Conservation (phyloP, 208 protist species). For the Leishmania tarentolae region DNA sequence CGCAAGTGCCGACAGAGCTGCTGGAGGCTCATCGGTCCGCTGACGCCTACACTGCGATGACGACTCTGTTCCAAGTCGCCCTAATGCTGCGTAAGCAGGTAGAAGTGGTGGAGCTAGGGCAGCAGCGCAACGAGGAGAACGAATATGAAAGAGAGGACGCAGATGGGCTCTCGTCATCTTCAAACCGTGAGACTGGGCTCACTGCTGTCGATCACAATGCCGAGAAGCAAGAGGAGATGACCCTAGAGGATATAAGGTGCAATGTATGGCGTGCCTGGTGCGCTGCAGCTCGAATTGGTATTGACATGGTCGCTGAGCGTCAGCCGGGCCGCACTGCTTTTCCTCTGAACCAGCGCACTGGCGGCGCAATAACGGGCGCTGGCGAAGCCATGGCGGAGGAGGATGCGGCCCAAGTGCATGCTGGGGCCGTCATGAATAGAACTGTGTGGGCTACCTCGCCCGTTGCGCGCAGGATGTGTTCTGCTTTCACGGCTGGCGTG, state of each 20-base stretch:
- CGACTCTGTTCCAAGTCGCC: slow-evolving; percentile 68
- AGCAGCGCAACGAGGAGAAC: slow-evolving; percentile 6
- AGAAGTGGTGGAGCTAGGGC: slow-evolving; percentile 9
- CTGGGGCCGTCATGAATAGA: not conserved
- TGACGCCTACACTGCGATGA: slow-evolving; percentile 73
- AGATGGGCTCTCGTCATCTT: slow-evolving; percentile 5
- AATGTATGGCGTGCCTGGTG: slow-evolving; percentile 32
- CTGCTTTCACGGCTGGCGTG: slow-evolving; percentile 63
- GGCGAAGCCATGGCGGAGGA: slow-evolving; percentile 7
- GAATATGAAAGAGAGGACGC: slow-evolving; percentile 5
- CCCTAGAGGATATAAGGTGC: slow-evolving; percentile 4
- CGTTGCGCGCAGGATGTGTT: slow-evolving; percentile 10
- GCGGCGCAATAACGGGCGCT: not conserved
- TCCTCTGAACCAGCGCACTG: slow-evolving; percentile 22
- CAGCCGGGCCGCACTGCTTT: slow-evolving; percentile 19
- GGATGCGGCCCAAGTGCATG: not conserved
- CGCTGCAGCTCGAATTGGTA: slow-evolving; percentile 26
- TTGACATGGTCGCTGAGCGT: slow-evolving; percentile 15
- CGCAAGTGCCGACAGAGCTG: slow-evolving; percentile 46
- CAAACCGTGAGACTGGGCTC: not conserved
- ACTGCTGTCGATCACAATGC: too few relatives aligned
- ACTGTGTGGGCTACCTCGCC: not conserved
- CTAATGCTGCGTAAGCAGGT: slow-evolving; percentile 31
- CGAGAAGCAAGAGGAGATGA: not conserved
- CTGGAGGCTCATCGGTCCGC: slow-evolving; percentile 42